A percentile compares a stretch with the other conserved stretches of the same genome.
Conservation (phyloP, 2,329 filamentous ascomycete species). For the Exophiala bonariae region DNA sequence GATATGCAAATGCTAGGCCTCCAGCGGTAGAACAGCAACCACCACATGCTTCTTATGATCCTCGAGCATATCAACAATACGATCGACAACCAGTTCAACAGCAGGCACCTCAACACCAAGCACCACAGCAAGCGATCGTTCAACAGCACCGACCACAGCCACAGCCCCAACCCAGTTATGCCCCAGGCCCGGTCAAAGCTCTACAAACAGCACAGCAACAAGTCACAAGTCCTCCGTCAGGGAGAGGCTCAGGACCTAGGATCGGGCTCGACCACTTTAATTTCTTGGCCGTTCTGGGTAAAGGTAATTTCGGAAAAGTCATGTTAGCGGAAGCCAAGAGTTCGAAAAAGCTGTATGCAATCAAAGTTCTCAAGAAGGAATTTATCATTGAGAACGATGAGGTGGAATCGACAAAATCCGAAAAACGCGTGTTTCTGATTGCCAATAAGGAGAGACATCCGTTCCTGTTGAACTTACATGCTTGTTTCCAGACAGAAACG, state of each 20-base stretch:
- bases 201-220: conserved; percentile 32
- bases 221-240: conserved; percentile 29
- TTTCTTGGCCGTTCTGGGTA: conserved; percentile 95
- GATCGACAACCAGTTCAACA: conserved; percentile 28
- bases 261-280: conserved; percentile 99
- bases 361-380: conserved; percentile 99
- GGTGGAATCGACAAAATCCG: conserved; percentile 94
- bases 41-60: conserved; percentile 47
- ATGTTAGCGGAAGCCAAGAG: conserved; percentile 98
- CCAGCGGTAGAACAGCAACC: conserved; percentile 40
- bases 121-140: conserved; percentile 25
- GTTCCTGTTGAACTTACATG: conserved; percentile 91
- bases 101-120: conserved; percentile 31
- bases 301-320: conserved; percentile 99
- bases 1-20: conserved; percentile 37
- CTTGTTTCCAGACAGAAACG: conserved; percentile 98
- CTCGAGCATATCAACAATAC: conserved; percentile 41
- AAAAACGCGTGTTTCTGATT: conserved; percentile 95
- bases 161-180: conserved; percentile 32
- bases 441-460: conserved; percentile 97
- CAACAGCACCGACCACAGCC: conserved; percentile 32
- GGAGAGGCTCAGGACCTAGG: conserved; percentile 48
- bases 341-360: conserved; percentile 88
- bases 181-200: conserved; percentile 44
- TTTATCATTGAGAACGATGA: conserved; percentile 99